phyloP scores from a whole-genome alignment of 768 basidiomycete species.

The Termitomyces titanicus region DNA sequence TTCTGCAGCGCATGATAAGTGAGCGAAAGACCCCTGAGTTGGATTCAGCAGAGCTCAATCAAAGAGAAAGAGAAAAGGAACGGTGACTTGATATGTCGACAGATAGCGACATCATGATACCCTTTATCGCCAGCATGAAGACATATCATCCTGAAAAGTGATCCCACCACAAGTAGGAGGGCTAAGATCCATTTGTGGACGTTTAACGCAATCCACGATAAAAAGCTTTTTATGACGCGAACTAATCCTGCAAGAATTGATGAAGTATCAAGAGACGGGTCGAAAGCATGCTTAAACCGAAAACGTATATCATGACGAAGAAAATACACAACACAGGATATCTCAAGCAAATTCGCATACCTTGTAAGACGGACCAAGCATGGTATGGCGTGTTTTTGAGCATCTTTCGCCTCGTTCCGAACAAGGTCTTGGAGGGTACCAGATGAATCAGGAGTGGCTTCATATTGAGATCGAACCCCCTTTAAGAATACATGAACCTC shows the following conservation, averaged over 20 bases:
- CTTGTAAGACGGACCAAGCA: slow-evolving; percentile 66
- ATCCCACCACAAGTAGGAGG: not conserved
- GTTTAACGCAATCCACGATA: not conserved
- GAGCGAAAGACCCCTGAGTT: slow-evolving; percentile 58
- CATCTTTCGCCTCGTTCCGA: slow-evolving; percentile 40
- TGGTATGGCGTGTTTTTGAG: slow-evolving; percentile 47
- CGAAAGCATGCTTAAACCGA: too few species aligned
- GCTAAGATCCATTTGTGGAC: not conserved
- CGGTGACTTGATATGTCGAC: not conserved
- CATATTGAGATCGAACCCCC: slow-evolving; percentile 63
- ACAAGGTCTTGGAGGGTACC: slow-evolving; percentile 62
- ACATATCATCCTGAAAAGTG: not conserved
- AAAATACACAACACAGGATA: not conserved
- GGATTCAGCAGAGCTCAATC: not conserved
- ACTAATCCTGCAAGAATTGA: not conserved
- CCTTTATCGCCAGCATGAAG: not conserved
- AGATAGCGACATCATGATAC: not conserved
- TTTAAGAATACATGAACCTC: slow-evolving; percentile 19
- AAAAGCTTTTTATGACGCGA: not conserved
- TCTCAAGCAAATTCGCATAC: slow-evolving; percentile 32
- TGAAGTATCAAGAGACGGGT: not conserved
- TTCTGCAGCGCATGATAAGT: slow-evolving; percentile 65
- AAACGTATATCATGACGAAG: not conserved
- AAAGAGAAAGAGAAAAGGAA: not conserved
- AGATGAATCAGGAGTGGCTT: slow-evolving; percentile 38